Conservation (phyloP, 1,284 basidiomycete species). For the Testicularia cyperi region DNA sequence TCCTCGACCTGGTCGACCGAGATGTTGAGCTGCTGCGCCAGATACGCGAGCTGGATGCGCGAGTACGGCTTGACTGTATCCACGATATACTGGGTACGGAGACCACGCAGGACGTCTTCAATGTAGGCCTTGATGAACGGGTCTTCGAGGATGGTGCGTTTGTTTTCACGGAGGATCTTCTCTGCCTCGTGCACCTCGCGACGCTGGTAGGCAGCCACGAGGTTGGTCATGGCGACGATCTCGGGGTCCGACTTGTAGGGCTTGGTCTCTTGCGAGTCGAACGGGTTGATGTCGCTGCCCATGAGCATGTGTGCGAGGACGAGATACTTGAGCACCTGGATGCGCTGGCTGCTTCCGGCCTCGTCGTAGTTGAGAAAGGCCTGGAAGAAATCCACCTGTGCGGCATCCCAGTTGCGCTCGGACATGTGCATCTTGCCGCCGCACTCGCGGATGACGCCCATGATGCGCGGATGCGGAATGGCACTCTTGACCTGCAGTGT, state of each 20-base stretch:
- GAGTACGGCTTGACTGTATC: constrained; percentile 97
- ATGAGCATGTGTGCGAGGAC: constrained; percentile 98
- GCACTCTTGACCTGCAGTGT: constrained; percentile 89
- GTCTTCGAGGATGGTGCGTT: constrained; percentile 90
- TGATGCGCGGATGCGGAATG: constrained; percentile 95
- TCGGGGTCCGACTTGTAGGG: constrained; percentile 97
- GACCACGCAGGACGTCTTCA: constrained; percentile 85
- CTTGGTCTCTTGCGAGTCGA: constrained; percentile 98
- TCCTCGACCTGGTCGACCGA: constrained; percentile 84
- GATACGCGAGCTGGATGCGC: constrained; percentile 74
- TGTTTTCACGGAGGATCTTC: constrained; percentile 88
- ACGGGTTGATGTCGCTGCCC: constrained; percentile 97
- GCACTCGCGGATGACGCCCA: constrained; percentile 98
- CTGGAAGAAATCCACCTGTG: constrained; percentile 97
- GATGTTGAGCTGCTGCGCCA: constrained; percentile 82
- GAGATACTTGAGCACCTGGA: constrained; percentile 96
- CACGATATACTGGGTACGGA: constrained; percentile 93
- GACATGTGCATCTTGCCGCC: constrained; percentile 99
- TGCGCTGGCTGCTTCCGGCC: constrained; percentile 90
- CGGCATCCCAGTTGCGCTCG: constrained; percentile 94
- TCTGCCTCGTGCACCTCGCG: constrained; percentile 94
- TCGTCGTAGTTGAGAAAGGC: constrained; percentile 99
- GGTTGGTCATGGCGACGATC: constrained; percentile 95
- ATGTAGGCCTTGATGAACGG: constrained; percentile 89
- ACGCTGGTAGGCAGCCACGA: constrained; percentile 92